Conservation (phyloP, 768 basidiomycete genomes). For the Rhodotorula kratochvilovae region DNA sequence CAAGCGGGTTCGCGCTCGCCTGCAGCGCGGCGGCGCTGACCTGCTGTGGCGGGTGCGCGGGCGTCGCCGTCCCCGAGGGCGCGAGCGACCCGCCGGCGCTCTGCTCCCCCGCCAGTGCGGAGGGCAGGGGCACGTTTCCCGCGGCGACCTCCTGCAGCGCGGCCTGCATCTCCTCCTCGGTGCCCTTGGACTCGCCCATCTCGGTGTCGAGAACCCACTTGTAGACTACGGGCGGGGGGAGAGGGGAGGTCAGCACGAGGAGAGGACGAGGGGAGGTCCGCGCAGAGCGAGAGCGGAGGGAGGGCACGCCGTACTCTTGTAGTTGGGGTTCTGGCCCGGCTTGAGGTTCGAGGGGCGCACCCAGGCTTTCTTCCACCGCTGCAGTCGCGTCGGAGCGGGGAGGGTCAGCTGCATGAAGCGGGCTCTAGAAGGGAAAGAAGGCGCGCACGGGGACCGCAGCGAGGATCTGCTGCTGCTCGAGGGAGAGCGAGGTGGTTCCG, state of each 20-base stretch:
- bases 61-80: background rate
- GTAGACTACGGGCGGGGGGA: conserved; percentile 2
- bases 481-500: background rate
- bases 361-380: conserved; percentile 38
- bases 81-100: background rate
- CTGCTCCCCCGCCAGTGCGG: background rate
- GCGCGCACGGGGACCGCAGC: conserved; percentile 22
- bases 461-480: conserved; percentile 32
- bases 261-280: background rate
- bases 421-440: background rate
- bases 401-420: background rate
- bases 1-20: background rate
- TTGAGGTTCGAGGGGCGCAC: conserved; percentile 28
- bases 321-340: conserved; percentile 21
- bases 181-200: conserved; percentile 16
- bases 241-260: background rate
- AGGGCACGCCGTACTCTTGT: conserved; percentile 8
- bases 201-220: conserved; percentile 36
- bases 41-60: background rate
- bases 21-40: background rate
- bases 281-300: background rate
- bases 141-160: conserved; percentile 23
- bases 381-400: background rate
- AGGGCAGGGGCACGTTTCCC: conserved; percentile 10
- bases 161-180: conserved; percentile 33